Base-by-base conservation (phyloP, 192 early-diverging fungal species). In the Coemansia sp. region DNA sequence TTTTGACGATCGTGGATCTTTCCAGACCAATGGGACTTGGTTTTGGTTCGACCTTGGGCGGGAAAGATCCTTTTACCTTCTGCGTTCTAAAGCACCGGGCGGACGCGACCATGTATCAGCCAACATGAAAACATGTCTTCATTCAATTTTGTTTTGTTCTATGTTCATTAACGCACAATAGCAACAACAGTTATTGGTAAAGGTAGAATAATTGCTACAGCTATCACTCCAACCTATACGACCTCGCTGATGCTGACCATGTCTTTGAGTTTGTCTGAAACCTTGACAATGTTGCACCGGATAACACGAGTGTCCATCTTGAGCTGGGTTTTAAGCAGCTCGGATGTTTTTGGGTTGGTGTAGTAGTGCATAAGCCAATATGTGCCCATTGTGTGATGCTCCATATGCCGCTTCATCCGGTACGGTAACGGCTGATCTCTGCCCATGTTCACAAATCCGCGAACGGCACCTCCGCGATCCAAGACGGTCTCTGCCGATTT, bases 371-470 rank as follows among this genome's bases (percentile, higher is more conserved):
- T 91, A 25, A 86, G 63, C 87, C 89, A 91, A 71, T 84, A 87
- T 54, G 84, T 79, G 66, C 90, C 90, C 38, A 81, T 64, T 20
- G 75, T 80, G 70, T 85, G 84, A 44, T 88, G 87, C 78, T 89
- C 86, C 81, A 94, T 93, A 68, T 95, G 95, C 61, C 90, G 82
- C 81, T 91, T 88, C 80, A 94, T 95, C 47, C 94, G 85, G 70
- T 94, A 90, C 31, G 92, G 92, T 33, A 97, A 77, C 50, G 79
- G 70, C 66, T 81, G 78, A 38, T 85, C 79, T 38, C 68, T 55
- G 13, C 88, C 88, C 69, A 91, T 76, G 66, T 88, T 88, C 58
- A 89, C 83, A 73, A 97, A 89, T 13, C 86, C 84, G 40, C 92
- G 84, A 10, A 97, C 93, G 30, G 94, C 93, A 44, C 95, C 95